Percentiles rank a stretch among this genome's conserved stretches.
phyloP scores from a whole-genome alignment of 164 flowering plant species.

The Vitis vinifera region ASM3070453v1 NC_081816.1:5508501-5509000 shows the following conservation, averaged over 20 bases:
- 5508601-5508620: conserved; percentile 70
- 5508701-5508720: conserved; percentile 97
- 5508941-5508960: background rate
- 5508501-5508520: conserved; percentile 32
- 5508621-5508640: conserved; percentile 98
- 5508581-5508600: conserved; percentile 83
- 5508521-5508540: conserved; percentile 23
- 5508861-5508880: conserved; percentile 82
- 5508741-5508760: conserved; percentile 84
- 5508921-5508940: background rate
- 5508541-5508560: conserved; percentile 33
- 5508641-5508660: conserved; percentile 98
- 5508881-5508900: conserved; percentile 74
- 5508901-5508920: conserved; percentile 53
- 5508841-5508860: conserved; percentile 91
- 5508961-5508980: background rate
- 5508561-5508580: conserved; percentile 66
- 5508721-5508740: conserved; percentile 97
- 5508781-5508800: conserved; percentile 91
- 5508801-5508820: conserved; percentile 94
- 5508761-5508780: conserved; percentile 98
- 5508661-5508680: conserved; percentile 97
- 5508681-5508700: conserved; percentile 96
- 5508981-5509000: conserved; percentile 76
- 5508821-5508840: conserved; percentile 99